Evolutionary conservation across 495 filamentous ascomycete genomes (phyloP).

Genomic region (Podospora conica): DNA sequence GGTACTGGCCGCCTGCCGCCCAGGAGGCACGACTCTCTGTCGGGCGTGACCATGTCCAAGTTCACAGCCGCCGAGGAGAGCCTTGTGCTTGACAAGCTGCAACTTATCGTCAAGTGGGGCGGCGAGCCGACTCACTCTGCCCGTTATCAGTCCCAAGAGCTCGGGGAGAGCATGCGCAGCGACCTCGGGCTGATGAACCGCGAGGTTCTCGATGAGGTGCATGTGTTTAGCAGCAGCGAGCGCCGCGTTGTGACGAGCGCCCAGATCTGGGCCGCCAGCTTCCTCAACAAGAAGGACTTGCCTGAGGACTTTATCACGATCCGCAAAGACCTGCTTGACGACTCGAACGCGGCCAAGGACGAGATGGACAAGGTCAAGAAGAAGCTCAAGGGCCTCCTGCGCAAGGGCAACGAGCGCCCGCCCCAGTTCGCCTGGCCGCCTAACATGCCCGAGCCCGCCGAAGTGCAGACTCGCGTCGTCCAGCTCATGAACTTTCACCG

Average conservation of each 20-base stretch:
- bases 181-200: constrained; percentile 91
- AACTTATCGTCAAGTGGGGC: constrained; percentile 98
- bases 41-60: constrained; percentile 79
- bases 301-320: constrained; percentile 77
- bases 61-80: constrained; percentile 86
- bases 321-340: constrained; percentile 90
- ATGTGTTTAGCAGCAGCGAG: constrained; percentile 91
- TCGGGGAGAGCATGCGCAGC: constrained; percentile 91
- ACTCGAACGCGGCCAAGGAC: constrained; percentile 98
- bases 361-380: constrained; percentile 99
- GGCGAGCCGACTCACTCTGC: constrained; percentile 97
- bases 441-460: constrained; percentile 84
- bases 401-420: constrained; percentile 81
- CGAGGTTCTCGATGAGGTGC: constrained; percentile 81
- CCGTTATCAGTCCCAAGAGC: constrained; percentile 88
- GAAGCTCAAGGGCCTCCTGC: constrained; percentile 85
- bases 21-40: constrained; percentile 71
- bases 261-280: constrained; percentile 91
- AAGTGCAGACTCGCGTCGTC: constrained; percentile 85
- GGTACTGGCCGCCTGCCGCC: constrained; percentile 33
- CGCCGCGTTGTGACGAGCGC: constrained; percentile 89
- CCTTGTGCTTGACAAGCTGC: constrained; percentile 86
- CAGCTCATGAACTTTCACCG: constrained; percentile 97
- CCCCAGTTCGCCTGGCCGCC: constrained; percentile 97
- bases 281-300: constrained; percentile 80